Percentiles rank a stretch among this genome's conserved stretches.
These are phyloP conservation scores for Leccinum longicurvipes DNA, from an alignment of 768 basidiomycete species.

Conservation along the genomic window DNA sequence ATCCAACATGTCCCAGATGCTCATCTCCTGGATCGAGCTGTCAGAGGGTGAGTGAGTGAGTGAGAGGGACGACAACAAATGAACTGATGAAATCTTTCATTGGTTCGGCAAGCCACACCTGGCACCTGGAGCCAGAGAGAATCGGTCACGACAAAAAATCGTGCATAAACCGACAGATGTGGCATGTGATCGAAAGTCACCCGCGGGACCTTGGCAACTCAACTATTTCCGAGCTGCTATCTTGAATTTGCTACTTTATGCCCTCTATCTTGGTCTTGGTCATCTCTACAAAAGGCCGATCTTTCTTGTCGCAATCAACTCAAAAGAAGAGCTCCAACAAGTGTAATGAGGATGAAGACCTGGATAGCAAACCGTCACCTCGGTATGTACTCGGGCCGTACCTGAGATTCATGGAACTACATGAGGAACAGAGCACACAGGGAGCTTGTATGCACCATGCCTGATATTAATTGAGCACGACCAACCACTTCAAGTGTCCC, in stretches of 20 bases:
- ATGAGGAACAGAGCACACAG: not conserved
- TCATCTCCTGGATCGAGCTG: not conserved
- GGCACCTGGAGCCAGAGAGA: too few relatives aligned
- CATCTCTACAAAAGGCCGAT: too few relatives aligned
- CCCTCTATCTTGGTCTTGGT: too few relatives aligned
- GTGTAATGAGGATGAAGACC: not conserved
- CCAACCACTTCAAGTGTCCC: constrained; percentile 35
- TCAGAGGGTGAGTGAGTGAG: not conserved
- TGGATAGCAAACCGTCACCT: not conserved
- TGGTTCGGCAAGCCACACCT: too few relatives aligned
- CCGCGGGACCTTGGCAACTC: too few relatives aligned
- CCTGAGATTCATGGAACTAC: not conserved
- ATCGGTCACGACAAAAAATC: too few relatives aligned
- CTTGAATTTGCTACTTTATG: too few relatives aligned
- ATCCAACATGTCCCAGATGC: not conserved
- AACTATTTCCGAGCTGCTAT: too few relatives aligned
- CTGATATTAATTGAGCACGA: not conserved
- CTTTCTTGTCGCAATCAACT: not conserved
- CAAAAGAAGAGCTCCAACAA: not conserved
- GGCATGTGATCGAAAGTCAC: too few relatives aligned
- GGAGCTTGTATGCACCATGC: not conserved
- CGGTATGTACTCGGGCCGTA: not conserved
- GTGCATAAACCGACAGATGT: too few relatives aligned
- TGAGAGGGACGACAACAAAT: too few relatives aligned
- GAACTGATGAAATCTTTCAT: too few relatives aligned